Conservation (phyloP, 768 basidiomycete genomes). For the Cystofilobasidium capitatum region DNA sequence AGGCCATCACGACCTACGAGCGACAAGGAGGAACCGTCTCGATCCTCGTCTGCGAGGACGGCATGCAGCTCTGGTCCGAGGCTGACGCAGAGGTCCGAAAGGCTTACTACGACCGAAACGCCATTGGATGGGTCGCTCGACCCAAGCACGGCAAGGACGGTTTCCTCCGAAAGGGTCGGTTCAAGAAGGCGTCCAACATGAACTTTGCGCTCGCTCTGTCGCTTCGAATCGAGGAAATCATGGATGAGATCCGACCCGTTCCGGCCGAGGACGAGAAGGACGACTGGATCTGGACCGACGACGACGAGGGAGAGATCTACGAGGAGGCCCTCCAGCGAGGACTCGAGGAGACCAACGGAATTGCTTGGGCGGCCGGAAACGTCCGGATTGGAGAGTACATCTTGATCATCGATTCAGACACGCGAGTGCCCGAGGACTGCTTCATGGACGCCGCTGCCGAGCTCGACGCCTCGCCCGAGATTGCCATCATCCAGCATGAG, state of each 20-base stretch:
- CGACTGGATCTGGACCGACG: slow-evolving; percentile 55
- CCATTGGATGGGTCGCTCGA: slow-evolving; percentile 75
- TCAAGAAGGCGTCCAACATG: slow-evolving; percentile 92
- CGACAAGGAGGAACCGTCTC: slow-evolving; percentile 74
- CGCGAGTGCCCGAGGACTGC: slow-evolving; percentile 49
- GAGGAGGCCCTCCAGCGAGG: slow-evolving; percentile 63
- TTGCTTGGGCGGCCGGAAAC: slow-evolving; percentile 58
- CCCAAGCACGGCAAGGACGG: slow-evolving; percentile 62
- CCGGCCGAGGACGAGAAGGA: slow-evolving; percentile 39
- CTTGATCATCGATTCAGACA: slow-evolving; percentile 22
- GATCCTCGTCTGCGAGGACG: slow-evolving; percentile 77
- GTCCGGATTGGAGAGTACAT: slow-evolving; percentile 27
- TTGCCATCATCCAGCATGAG: slow-evolving; percentile 83
- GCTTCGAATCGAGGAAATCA: slow-evolving; percentile 50
- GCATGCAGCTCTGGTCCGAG: slow-evolving; percentile 45
- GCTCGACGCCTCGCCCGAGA: slow-evolving; percentile 66
- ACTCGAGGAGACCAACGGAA: slow-evolving; percentile 53
- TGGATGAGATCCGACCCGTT: slow-evolving; percentile 45
- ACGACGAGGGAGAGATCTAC: slow-evolving; percentile 56
- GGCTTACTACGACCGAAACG: slow-evolving; percentile 57
- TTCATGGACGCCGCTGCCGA: slow-evolving; percentile 83
- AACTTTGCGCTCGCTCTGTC: slow-evolving; percentile 69
- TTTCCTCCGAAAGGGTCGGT: slow-evolving; percentile 71
- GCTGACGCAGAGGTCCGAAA: slow-evolving; percentile 59
- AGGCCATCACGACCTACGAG: slow-evolving; percentile 70